A percentile compares a stretch with the other conserved stretches of the same genome.
Evolutionary conservation across 1,284 basidiomycete genomes (phyloP).

Genomic region (Thecaphora thlaspeos): DNA sequence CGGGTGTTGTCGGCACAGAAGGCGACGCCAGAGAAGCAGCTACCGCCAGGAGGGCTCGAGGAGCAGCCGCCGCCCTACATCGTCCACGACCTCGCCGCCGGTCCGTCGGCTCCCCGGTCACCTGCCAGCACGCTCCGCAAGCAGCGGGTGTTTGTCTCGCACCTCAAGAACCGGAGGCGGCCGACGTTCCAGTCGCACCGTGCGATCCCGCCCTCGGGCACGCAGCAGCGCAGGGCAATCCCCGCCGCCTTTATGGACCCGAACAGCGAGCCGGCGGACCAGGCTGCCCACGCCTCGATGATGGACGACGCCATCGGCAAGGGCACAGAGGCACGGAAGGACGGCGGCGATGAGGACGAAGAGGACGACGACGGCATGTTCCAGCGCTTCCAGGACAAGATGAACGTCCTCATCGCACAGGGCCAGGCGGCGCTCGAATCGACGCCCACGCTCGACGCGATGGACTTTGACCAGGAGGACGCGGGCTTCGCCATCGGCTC

Average conservation of each 20-base stretch:
- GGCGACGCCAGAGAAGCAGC: background rate
- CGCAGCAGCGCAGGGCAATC: slow-evolving; percentile 15
- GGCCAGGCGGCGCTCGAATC: slow-evolving; percentile 39
- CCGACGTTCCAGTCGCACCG: slow-evolving; percentile 20
- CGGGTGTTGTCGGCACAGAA: slow-evolving; percentile 17
- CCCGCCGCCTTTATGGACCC: slow-evolving; percentile 7
- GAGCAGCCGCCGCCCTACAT: slow-evolving; percentile 38
- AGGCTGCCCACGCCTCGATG: background rate
- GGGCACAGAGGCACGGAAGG: background rate
- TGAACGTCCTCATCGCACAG: slow-evolving; percentile 39
- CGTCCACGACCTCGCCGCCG: slow-evolving; percentile 6
- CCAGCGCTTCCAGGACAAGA: slow-evolving; percentile 32
- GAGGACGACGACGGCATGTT: slow-evolving; percentile 36
- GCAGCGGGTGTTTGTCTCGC: slow-evolving; percentile 34
- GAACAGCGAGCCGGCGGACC: background rate
- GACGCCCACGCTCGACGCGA: slow-evolving; percentile 4
- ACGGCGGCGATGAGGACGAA: slow-evolving; percentile 11
- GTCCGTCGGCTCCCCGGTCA: slow-evolving; percentile 5
- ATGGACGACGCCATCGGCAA: background rate
- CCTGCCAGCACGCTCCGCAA: slow-evolving; percentile 10
- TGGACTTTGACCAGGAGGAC: background rate
- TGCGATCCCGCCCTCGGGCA: slow-evolving; percentile 5
- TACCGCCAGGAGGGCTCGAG: slow-evolving; percentile 17
- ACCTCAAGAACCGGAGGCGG: slow-evolving; percentile 20
- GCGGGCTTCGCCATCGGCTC: background rate